Evolutionary conservation across 208 protist species (phyloP).

Genomic region (Trichomonas vaginalis): DNA sequence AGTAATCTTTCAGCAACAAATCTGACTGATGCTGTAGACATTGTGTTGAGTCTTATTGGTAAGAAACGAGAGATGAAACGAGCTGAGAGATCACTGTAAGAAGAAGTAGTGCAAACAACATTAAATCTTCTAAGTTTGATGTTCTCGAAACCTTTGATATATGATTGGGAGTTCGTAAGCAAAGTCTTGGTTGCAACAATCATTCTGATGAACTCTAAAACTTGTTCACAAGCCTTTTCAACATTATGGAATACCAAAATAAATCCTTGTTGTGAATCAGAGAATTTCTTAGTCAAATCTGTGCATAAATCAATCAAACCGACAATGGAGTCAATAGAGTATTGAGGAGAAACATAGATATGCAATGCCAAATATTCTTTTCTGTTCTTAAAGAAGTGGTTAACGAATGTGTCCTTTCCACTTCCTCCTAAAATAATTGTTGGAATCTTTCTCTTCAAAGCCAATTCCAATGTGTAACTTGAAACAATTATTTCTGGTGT

Average conservation of each 20-base stretch:
- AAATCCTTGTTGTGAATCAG: background rate
- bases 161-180: background rate
- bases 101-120: background rate
- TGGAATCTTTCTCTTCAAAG: background rate
- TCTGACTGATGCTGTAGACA: background rate
- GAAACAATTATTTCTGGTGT: background rate
- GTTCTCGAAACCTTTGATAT: background rate
- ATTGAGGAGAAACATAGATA: background rate
- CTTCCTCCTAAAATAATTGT: background rate
- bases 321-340: background rate
- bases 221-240: background rate
- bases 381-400: background rate
- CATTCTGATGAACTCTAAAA: conserved; percentile 1
- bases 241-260: background rate
- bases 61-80: background rate
- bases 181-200: background rate
- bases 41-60: background rate
- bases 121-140: background rate
- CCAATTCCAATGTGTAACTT: background rate
- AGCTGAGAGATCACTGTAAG: background rate
- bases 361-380: background rate
- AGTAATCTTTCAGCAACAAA: background rate
- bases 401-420: background rate
- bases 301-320: background rate
- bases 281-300: background rate